Evolutionary conservation across 2,329 filamentous ascomycete genomes (phyloP).

Genomic region (Aureobasidium subglaciale): DNA sequence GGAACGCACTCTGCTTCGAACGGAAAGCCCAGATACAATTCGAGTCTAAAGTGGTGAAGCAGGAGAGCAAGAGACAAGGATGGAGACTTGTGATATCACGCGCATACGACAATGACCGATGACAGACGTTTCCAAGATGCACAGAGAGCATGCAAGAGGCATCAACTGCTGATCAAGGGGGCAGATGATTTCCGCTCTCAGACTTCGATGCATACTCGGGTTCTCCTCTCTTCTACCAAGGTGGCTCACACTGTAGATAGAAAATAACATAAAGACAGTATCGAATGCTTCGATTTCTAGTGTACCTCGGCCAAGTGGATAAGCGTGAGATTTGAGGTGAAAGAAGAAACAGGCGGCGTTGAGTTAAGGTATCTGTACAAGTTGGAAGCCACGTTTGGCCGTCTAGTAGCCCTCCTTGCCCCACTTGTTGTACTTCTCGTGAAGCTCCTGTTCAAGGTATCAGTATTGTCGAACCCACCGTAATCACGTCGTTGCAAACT

Average conservation of each 20-base stretch:
- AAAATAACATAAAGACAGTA: not conserved
- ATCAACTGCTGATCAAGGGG: not conserved
- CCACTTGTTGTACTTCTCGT: slow-evolving; percentile 99
- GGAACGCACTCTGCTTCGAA: not conserved
- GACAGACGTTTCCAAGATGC: not conserved
- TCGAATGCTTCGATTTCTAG: not conserved
- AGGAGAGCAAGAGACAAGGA: not conserved
- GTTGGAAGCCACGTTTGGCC: not conserved
- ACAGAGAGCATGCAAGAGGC: not conserved
- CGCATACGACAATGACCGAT: not conserved
- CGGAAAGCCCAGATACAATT: not conserved
- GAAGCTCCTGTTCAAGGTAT: slow-evolving; percentile 57
- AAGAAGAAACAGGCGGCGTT: slow-evolving; percentile 11
- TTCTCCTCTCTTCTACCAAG: not conserved
- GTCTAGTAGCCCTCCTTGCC: slow-evolving; percentile 85
- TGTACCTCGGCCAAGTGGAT: not conserved
- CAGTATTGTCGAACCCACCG: not conserved
- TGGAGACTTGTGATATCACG: not conserved
- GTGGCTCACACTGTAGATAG: not conserved
- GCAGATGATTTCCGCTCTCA: not conserved
- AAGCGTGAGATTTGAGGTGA: not conserved
- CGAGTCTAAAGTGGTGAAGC: not conserved
- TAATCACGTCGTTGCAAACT: slow-evolving; percentile 22
- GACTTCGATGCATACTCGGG: not conserved
- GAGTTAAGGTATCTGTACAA: slow-evolving; percentile 13